Evolutionary conservation across 495 filamentous ascomycete species (phyloP), one percentile per base, ranked within the genome.

Genomic region (Cenococcum geophilum): DNA sequence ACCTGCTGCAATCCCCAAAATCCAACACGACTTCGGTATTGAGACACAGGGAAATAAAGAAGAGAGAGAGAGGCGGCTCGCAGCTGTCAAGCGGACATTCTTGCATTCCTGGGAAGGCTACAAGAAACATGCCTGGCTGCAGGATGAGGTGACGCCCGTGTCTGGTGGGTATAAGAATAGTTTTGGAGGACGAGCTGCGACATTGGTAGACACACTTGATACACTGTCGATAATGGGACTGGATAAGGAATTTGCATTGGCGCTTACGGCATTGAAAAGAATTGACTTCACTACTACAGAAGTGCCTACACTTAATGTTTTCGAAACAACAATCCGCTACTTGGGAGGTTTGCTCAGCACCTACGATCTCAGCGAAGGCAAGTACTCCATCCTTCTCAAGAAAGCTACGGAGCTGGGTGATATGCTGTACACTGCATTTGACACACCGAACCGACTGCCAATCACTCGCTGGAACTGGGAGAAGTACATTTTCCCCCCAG

Each of bases 61-160:
- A 53, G 55, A 54, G 53, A 64, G 61, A 54, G 55, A 55, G 48
- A 57, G 61, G 40, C 55, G 50, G 37, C 58, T 52, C n/a, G 40
- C 53, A 57, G 82, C 78, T 21, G 85, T 96, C 1, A 87, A 82
- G 65, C 71, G 81, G 43, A 80, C 82, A 0, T 93, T 95, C 63
- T 54, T 77, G 34, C 84, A 85, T 66, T 80, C 86, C 9, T 96
- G 91, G 89, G 78, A 79, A 6, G 84, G 83, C 45, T 96, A 96
- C 64, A 86, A 82, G 65, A 69, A 81, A 10, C 75, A 87, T 73
- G 91, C 91, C 0, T 95, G 89, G 89, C 70, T 83, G 61, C 81
- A 86, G 54, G 91, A 96, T 66, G 91, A 95, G 59, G 74, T 95
- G 14, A 77, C 76, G 22, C 91, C 91, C 0, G 66, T 90, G 1